Percentiles rank a stretch among this genome's conserved stretches.
Evolutionary conservation across 352 stramenopile genomes (phyloP).

Genomic region (Globisporangium iwayamae): DNA sequence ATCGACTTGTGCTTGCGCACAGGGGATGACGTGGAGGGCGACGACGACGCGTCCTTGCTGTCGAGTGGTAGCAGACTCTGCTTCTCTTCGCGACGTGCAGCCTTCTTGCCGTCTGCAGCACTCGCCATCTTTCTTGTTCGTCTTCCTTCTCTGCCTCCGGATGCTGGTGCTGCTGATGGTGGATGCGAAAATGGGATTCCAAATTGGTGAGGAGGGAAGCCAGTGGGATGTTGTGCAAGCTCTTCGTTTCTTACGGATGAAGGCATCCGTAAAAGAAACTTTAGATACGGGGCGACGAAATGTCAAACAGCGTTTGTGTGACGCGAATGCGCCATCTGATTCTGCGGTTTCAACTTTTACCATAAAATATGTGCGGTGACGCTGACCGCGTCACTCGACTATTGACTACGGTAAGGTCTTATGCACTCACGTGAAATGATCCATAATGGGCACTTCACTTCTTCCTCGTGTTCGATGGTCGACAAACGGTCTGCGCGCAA

Average conservation of each 20-base stretch:
- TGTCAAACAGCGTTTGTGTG: too few species aligned
- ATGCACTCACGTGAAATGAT: too few species aligned
- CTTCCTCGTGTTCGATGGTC: too few species aligned
- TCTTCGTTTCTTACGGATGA: background rate
- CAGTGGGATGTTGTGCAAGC: background rate
- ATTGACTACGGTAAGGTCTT: too few species aligned
- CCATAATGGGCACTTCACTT: too few species aligned
- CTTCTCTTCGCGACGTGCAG: slow-evolving; percentile 3
- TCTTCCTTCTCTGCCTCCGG: background rate
- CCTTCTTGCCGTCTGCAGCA: background rate
- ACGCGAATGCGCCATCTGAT: too few species aligned
- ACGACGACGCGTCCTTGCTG: background rate
- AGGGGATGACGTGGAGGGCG: background rate
- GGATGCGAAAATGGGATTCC: background rate
- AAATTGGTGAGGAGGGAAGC: background rate
- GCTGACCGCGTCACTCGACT: too few species aligned
- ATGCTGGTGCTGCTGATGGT: background rate
- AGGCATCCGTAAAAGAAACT: too few species aligned
- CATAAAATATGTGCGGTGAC: too few species aligned
- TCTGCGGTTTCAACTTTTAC: too few species aligned
- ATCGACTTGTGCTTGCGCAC: slow-evolving; percentile 51
- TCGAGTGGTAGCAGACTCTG: slow-evolving; percentile 13
- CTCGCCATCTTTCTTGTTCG: background rate
- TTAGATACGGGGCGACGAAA: too few species aligned
- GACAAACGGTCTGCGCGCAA: too few species aligned